Evolutionary conservation across 169 alveolate species (phyloP), one percentile per base, ranked within the genome.

Genomic region (Eimeria falciformis): DNA sequence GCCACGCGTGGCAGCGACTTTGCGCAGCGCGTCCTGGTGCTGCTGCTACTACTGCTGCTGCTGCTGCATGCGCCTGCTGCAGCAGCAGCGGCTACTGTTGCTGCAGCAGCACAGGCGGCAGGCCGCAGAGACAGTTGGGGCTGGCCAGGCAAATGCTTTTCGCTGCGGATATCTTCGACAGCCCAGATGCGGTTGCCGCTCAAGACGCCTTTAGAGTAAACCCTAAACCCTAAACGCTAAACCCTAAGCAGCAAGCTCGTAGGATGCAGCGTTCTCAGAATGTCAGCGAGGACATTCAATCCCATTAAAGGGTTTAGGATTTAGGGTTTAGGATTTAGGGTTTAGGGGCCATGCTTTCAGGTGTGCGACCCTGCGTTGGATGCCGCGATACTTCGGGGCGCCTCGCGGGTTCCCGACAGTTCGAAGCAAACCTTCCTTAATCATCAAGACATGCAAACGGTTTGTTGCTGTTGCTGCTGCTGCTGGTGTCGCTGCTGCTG

Each of bases 21-120:
- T 75, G 85, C 29, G 85, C 85, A n/a, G 65, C 85, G n/a, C 65
- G 66, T 0, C 40, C 85, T 46, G n/a, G n/a, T 11, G n/a, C 62
- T 50, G 62, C 62, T 7, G 14, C 62, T 11, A 14, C 7, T 7
- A 7, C 62, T 14, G 85, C 85, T 75, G 65, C 37, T 1, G 85
- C 62, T 33, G 83, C 83, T 40, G 6, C 45, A 7, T 14, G 66
- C 58, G 17, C 45, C 65, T 0, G 66, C 58, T 45, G 85, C 85
- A 75, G 85, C 62, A 75, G 85, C 85, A 75, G 66, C 43, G 46
- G 9, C 45, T 17, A 14, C 85, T 75, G 85, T 65, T 75, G 85
- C 85, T 75, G 85, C 85, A 45, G 85, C 85, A 75, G 62, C 85
- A 75, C 66, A 5, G 85, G 85, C n/a, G 85, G 85, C 5, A 75